Base-by-base conservation (phyloP, 1,284 basidiomycete species). In the Puccinia novopanici region DNA sequence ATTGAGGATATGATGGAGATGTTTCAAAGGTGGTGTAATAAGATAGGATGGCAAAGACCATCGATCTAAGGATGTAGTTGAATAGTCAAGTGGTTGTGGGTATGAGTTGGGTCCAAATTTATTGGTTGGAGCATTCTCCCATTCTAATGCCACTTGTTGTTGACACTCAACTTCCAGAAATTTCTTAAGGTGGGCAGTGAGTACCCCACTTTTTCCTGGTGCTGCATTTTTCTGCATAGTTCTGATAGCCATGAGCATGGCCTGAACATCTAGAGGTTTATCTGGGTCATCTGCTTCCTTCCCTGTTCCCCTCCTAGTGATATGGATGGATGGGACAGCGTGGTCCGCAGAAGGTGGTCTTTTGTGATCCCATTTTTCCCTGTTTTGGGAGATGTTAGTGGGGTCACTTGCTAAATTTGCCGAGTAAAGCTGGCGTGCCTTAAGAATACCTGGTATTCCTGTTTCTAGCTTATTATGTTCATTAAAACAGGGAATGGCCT, bases 131-230 rank as follows among this genome's bases (percentile, higher is more conserved):
- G 4, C 40, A n/a, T 48, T 30, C 12, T 45, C 19, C 73, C 73
- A 75, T 2, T 75, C 57, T 0, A 22, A n/a, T 48, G 27, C 40
- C 45, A 50, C 17, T n/a, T 61, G 37, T 3, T 61, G 55, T 19
- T 45, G 54, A 30, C 73, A 61, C 48, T 75, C 73, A 27, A 63
- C 15, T 75, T 75, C 55, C 13, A 75, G 40, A 22, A 75, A 75
- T 45, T 63, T 59, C 30, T 75, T 57, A 10, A 75, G 17, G 15
- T 75, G 73, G 0, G 50, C 19, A 13, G 73, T 42, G 3, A 75
- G 42, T 6, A 75, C 55, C 1, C 73, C 73, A 61, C 40, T 75
- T 34, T 61, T 75, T 6, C 73, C 73, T 8, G 57, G 55, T 0
- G 73, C 73, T 19, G 73, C 45, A 10, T 48, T 61, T 37, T 27